Percentiles rank a stretch among this genome's conserved stretches.
These are phyloP conservation scores for Diplosphaera chodatii DNA, from an alignment of 139 green algal species.

Conservation along the genomic window DNA sequence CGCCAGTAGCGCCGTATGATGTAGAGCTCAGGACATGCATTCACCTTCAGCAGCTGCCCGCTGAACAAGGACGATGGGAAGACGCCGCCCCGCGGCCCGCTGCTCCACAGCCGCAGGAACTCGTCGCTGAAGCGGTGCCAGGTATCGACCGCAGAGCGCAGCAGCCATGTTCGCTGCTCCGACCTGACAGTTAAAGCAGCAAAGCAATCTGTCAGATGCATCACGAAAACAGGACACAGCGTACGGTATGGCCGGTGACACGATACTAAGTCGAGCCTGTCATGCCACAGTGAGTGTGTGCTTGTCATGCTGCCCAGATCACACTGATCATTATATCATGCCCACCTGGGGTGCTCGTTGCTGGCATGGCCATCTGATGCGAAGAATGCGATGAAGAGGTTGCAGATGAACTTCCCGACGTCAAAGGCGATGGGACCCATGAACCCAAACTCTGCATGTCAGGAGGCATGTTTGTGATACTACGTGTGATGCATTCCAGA, in stretches of 20 bases:
- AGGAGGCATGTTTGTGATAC: too few relatives aligned
- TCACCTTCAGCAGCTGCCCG: not conserved
- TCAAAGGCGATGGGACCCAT: conserved; percentile 96
- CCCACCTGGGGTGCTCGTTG: not conserved
- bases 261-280: too few relatives aligned
- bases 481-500: too few relatives aligned
- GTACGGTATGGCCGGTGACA: too few relatives aligned
- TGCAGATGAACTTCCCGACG: conserved; percentile 87
- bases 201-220: not conserved
- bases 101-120: conserved; percentile 66
- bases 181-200: conserved; percentile 10
- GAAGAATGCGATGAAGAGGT: conserved; percentile 91
- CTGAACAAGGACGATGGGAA: conserved; percentile 36
- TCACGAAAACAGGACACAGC: too few relatives aligned
- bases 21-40: not conserved
- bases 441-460: conserved; percentile 87
- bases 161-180: conserved; percentile 56
- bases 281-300: too few relatives aligned
- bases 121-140: conserved; percentile 59
- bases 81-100: conserved; percentile 32
- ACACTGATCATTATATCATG: too few relatives aligned
- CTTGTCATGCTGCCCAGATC: too few relatives aligned
- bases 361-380: conserved; percentile 53
- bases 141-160: conserved; percentile 37
- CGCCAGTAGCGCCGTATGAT: not conserved